Percentiles rank a stretch among this genome's conserved stretches.
Evolutionary conservation across 139 green algal species (phyloP).

Genomic region (Chlorella sp.): DNA sequence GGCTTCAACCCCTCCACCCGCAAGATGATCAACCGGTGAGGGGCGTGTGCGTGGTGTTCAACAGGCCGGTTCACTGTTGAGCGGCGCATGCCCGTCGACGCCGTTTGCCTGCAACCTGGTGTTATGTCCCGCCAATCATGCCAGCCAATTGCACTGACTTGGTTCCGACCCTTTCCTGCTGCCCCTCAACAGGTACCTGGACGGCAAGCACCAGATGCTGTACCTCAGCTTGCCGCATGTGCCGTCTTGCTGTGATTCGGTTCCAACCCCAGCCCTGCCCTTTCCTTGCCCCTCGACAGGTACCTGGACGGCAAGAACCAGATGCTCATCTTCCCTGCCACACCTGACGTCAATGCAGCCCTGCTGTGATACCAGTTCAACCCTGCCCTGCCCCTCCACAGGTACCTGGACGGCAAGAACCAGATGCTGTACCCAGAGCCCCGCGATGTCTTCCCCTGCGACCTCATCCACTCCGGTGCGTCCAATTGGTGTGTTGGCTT

Average conservation of each 20-base stretch:
- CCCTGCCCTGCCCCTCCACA: not conserved
- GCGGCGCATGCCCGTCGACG: no score
- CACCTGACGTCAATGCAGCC: no score
- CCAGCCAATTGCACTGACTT: no score
- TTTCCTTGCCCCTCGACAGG: constrained; percentile 23
- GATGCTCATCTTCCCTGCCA: constrained; percentile 43
- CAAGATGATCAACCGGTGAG: constrained; percentile 86
- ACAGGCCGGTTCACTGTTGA: no score
- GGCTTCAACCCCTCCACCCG: constrained; percentile 95
- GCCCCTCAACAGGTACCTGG: constrained; percentile 71
- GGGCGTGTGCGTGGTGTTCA: not conserved
- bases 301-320: constrained; percentile 93
- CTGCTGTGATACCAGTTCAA: no score
- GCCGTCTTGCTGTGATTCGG: no score
- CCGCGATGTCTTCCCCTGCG: constrained; percentile 88
- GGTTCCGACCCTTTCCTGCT: not conserved
- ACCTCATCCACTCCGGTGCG: constrained; percentile 69
- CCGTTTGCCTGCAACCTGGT: no score
- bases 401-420: constrained; percentile 94
- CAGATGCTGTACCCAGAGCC: constrained; percentile 92
- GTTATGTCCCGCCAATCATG: no score
- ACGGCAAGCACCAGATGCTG: constrained; percentile 88
- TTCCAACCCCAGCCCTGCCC: not conserved
- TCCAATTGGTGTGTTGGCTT: not conserved
- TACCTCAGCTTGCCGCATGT: not conserved